Percentiles rank a stretch among this genome's conserved stretches.
Conservation (phyloP, 139 green algal species). For the Chlamydomonas eustigma region DNA sequence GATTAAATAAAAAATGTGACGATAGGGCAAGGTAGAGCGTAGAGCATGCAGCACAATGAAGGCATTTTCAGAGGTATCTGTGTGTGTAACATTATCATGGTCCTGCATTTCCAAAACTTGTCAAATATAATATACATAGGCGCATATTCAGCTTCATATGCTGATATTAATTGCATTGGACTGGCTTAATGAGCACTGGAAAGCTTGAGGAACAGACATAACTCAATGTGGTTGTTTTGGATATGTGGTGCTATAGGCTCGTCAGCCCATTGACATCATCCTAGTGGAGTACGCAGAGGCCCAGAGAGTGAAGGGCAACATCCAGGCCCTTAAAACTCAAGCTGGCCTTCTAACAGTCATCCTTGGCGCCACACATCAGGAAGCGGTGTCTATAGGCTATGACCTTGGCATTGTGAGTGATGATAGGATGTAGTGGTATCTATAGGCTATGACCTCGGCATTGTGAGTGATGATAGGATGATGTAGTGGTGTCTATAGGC, state of each 20-base stretch:
- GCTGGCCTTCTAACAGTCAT: background rate
- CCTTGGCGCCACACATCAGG: background rate
- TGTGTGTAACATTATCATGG: too few species aligned
- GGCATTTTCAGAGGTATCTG: too few species aligned
- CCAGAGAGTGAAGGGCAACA: background rate
- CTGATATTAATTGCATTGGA: too few species aligned
- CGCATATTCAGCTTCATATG: too few species aligned
- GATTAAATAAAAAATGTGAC: too few species aligned
- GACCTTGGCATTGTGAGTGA: background rate
- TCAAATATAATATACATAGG: too few species aligned
- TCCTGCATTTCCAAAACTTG: too few species aligned
- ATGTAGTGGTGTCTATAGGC: background rate
- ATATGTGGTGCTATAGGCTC: background rate
- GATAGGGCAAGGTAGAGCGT: too few species aligned
- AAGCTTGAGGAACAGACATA: too few species aligned
- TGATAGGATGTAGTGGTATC: background rate
- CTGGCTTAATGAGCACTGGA: too few species aligned
- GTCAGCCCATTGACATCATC: background rate
- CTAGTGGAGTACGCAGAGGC: background rate
- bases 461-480: slow-evolving; percentile 1
- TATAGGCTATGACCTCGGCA: background rate
- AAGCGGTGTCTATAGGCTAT: background rate
- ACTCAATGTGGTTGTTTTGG: too few species aligned
- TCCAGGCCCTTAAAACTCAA: background rate
- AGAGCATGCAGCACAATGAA: too few species aligned